Conservation (phyloP, 805 yeast genomes). For the Brettanomyces naardenensis region DNA sequence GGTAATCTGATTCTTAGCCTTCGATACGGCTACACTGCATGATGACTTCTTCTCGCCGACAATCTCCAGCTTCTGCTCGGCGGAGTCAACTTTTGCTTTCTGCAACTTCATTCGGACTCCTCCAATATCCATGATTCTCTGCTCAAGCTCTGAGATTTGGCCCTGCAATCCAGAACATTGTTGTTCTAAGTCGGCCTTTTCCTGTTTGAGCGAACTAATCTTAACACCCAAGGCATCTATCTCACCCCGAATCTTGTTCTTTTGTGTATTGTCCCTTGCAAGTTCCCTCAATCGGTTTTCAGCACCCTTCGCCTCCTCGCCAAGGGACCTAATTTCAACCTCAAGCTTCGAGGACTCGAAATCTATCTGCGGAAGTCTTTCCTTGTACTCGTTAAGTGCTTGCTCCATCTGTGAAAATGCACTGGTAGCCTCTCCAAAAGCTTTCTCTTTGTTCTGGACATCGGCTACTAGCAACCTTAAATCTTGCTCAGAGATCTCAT, state of each 20-base stretch:
- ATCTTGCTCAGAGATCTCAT: conserved; percentile 46
- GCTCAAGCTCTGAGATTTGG: conserved; percentile 56
- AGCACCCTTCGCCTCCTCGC: conserved; percentile 43
- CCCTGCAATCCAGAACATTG: conserved; percentile 49
- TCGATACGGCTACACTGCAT: conserved; percentile 48
- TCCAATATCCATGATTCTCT: conserved; percentile 81
- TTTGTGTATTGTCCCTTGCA: conserved; percentile 20
- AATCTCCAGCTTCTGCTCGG: conserved; percentile 57
- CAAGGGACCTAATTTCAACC: conserved; percentile 58
- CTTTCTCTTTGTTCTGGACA: conserved; percentile 43
- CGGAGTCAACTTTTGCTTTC: conserved; percentile 72
- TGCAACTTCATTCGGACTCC: conserved; percentile 79
- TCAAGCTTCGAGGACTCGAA: conserved; percentile 46
- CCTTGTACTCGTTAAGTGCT: conserved; percentile 50
- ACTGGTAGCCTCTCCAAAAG: conserved; percentile 39
- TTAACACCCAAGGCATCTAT: conserved; percentile 26
- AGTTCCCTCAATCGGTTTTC: conserved; percentile 34
- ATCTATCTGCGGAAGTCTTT: conserved; percentile 65
- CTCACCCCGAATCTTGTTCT: conserved; percentile 21
- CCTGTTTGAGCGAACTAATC: conserved; percentile 22
- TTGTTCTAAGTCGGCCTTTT: conserved; percentile 33
- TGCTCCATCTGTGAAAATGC: conserved; percentile 52
- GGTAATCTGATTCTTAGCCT: conserved; percentile 55
- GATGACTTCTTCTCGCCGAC: conserved; percentile 47
- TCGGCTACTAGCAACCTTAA: conserved; percentile 46